Percentiles rank a stretch among this genome's conserved stretches.
Evolutionary conservation across 371 early-diverging fungal species (phyloP).

Genomic region (Mortierella sp.): DNA sequence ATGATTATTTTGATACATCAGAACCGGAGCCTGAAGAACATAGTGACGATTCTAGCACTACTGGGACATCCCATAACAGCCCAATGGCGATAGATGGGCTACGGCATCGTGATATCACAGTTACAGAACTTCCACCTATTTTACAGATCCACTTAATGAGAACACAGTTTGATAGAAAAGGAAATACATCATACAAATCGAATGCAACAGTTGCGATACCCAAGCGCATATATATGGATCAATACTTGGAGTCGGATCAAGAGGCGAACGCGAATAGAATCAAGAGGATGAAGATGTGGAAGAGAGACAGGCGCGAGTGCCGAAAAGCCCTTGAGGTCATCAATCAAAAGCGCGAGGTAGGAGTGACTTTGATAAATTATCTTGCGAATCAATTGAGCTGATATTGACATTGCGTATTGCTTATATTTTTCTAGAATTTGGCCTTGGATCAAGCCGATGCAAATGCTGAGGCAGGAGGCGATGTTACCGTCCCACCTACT

Average conservation of each 20-base stretch:
- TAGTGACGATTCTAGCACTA: not conserved
- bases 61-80: too few species aligned
- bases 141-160: slow-evolving; percentile 62
- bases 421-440: too few species aligned
- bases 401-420: too few species aligned
- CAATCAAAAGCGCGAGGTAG: slow-evolving; percentile 12
- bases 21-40: not conserved
- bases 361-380: not conserved
- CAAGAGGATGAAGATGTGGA: slow-evolving; percentile 32
- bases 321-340: slow-evolving; percentile 15
- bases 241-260: slow-evolving; percentile 44
- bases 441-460: too few species aligned
- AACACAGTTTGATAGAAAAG: slow-evolving; percentile 57
- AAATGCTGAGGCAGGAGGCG: not conserved
- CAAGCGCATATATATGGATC: slow-evolving; percentile 44
- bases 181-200: slow-evolving; percentile 56
- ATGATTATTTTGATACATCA: slow-evolving; percentile 51
- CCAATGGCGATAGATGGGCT: not conserved
- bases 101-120: slow-evolving; percentile 31
- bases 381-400: not conserved
- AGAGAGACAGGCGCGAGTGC: slow-evolving; percentile 21
- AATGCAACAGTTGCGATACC: slow-evolving; percentile 46
- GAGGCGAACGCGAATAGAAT: slow-evolving; percentile 15
- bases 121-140: slow-evolving; percentile 57
- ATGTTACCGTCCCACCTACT: not conserved